Evolutionary conservation across 768 basidiomycete species (phyloP).

Genomic region (Pulveroboletus sp.): DNA sequence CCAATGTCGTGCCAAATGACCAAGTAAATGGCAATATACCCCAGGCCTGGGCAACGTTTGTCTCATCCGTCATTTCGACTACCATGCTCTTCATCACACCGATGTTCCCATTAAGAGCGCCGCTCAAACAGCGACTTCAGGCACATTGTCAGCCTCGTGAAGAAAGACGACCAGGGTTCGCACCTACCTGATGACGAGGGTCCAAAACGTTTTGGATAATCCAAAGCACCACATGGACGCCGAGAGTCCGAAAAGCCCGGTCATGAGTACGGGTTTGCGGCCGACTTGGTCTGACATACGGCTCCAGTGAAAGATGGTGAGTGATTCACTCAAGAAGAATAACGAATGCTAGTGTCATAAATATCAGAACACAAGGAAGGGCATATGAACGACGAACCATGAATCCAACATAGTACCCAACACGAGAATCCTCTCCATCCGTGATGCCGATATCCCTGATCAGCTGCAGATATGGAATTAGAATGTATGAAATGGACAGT

Average conservation of each 20-base stretch:
- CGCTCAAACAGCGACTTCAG: slow-evolving; percentile 42
- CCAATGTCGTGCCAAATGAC: slow-evolving; percentile 40
- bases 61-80: slow-evolving; percentile 40
- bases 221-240: slow-evolving; percentile 49
- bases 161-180: not conserved
- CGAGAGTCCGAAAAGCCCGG: slow-evolving; percentile 43
- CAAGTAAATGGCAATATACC: slow-evolving; percentile 55
- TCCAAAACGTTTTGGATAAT: slow-evolving; percentile 45
- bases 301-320: slow-evolving; percentile 49
- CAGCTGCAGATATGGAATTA: slow-evolving; percentile 11
- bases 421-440: slow-evolving; percentile 41
- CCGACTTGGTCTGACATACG: slow-evolving; percentile 48
- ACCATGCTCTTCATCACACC: slow-evolving; percentile 48
- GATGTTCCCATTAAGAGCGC: slow-evolving; percentile 55
- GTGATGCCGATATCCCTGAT: slow-evolving; percentile 36
- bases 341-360: slow-evolving; percentile 38
- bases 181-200: slow-evolving; percentile 38
- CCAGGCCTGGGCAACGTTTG: slow-evolving; percentile 41
- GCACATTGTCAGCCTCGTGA: not conserved
- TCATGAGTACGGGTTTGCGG: slow-evolving; percentile 47
- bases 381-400: slow-evolving; percentile 34
- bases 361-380: not conserved
- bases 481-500: not conserved
- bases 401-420: slow-evolving; percentile 49
- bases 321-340: slow-evolving; percentile 49